Evolutionary conservation across 768 basidiomycete genomes (phyloP).

Genomic region (Phylloporus sp.): DNA sequence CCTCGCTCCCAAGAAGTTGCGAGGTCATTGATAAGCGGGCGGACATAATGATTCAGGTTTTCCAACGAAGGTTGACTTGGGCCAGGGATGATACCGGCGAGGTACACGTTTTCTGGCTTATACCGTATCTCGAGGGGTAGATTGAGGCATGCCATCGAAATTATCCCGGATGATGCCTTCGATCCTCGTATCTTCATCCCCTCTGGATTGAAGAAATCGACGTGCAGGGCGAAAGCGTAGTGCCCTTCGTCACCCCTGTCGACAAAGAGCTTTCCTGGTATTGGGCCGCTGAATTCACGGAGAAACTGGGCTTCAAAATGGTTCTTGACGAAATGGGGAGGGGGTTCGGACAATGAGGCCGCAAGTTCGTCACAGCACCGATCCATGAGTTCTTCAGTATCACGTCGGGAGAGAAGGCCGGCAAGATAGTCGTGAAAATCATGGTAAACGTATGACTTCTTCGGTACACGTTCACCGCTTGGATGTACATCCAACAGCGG

Average conservation of each 20-base stretch:
- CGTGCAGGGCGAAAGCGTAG: conserved; percentile 28
- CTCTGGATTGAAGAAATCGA: conserved; percentile 36
- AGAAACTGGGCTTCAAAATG: conserved; percentile 25
- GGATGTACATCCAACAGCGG: neutral
- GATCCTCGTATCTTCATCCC: conserved; percentile 26
- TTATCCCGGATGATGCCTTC: conserved; percentile 17
- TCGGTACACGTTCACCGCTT: neutral
- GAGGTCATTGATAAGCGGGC: conserved; percentile 34
- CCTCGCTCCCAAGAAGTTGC: conserved; percentile 27
- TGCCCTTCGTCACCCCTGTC: conserved; percentile 19
- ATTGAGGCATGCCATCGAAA: conserved; percentile 23
- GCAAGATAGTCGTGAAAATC: conserved; percentile 5
- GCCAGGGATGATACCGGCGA: conserved; percentile 35
- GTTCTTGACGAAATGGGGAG: neutral
- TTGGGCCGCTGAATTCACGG: conserved; percentile 25
- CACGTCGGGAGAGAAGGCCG: neutral
- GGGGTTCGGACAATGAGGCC: neutral
- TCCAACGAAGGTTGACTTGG: conserved; percentile 30
- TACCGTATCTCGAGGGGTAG: conserved; percentile 33
- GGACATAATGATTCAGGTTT: conserved; percentile 34
- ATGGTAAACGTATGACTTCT: neutral
- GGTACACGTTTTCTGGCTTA: conserved; percentile 36
- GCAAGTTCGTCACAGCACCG: neutral
- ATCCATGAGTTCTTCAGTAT: conserved; percentile 4
- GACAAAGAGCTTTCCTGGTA: conserved; percentile 1